Evolutionary conservation across 2,329 filamentous ascomycete genomes (phyloP).

Genomic region (Cadophora sp.): DNA sequence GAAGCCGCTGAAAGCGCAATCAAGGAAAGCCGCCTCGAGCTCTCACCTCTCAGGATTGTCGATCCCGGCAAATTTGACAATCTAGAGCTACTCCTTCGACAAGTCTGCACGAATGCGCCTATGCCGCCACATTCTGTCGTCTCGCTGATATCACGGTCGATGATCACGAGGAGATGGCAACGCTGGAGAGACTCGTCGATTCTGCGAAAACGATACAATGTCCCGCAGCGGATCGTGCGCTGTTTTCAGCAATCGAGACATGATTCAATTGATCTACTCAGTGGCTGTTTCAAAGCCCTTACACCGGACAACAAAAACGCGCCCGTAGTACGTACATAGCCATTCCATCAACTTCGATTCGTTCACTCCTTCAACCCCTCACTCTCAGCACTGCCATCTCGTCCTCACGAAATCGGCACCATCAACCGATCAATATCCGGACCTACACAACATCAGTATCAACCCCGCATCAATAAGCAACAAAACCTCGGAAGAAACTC

Average conservation of each 20-base stretch:
- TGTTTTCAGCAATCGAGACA: slow-evolving; percentile 32
- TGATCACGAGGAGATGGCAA: slow-evolving; percentile 39
- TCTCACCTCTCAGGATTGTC: slow-evolving; percentile 26
- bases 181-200: slow-evolving; percentile 34
- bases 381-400: neutral
- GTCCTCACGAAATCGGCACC: slow-evolving; percentile 52
- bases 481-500: slow-evolving; percentile 27
- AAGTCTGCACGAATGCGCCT: slow-evolving; percentile 38
- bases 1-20: slow-evolving; percentile 38
- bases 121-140: slow-evolving; percentile 40
- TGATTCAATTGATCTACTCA: slow-evolving; percentile 37
- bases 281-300: slow-evolving; percentile 30
- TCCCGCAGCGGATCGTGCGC: slow-evolving; percentile 31
- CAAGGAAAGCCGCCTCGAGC: slow-evolving; percentile 29
- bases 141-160: slow-evolving; percentile 38
- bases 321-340: slow-evolving; percentile 1
- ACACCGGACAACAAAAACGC: slow-evolving; percentile 20
- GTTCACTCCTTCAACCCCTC: neutral
- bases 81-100: slow-evolving; percentile 29
- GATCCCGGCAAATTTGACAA: slow-evolving; percentile 31
- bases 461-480: neutral
- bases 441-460: slow-evolving; percentile 40
- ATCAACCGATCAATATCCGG: slow-evolving; percentile 62
- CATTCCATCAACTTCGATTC: neutral
- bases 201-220: slow-evolving; percentile 31